Conservation (phyloP, 148 eudicot species). For the Selenicereus undatus region DNA sequence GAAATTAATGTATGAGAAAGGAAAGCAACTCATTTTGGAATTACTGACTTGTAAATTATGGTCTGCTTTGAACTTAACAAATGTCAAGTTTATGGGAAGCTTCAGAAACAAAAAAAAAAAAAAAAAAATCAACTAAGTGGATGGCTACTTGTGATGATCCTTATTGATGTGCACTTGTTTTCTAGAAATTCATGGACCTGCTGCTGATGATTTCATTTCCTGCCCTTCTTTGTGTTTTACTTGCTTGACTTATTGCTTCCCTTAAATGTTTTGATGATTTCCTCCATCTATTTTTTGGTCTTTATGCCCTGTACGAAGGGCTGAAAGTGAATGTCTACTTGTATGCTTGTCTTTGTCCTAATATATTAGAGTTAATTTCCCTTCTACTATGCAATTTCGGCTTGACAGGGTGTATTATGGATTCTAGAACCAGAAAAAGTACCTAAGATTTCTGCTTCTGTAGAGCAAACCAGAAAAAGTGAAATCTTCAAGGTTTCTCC, state of each 20-base stretch:
- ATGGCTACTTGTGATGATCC: not conserved
- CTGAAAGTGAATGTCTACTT: not conserved
- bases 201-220: not conserved
- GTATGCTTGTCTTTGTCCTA: not conserved
- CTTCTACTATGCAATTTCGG: not conserved
- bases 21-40: not conserved
- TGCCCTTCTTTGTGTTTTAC: not conserved
- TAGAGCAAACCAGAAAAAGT: conserved; percentile 50
- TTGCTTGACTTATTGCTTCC: not conserved
- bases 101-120: not conserved
- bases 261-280: not conserved
- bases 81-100: not conserved
- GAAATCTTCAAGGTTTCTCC: conserved; percentile 78
- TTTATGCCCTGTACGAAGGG: not conserved
- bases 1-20: not conserved
- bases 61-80: not conserved
- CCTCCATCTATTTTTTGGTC: not conserved
- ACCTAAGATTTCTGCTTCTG: conserved; percentile 42
- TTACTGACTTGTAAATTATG: not conserved
- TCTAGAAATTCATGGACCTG: not conserved
- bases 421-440: conserved; percentile 63
- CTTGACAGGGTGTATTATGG: conserved; percentile 77
- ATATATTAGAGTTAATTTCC: not conserved
- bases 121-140: not conserved
- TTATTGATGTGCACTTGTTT: not conserved